Base-by-base conservation (phyloP, 2,329 filamentous ascomycete species). In the Arthrobotrys entomopaga region DNA sequence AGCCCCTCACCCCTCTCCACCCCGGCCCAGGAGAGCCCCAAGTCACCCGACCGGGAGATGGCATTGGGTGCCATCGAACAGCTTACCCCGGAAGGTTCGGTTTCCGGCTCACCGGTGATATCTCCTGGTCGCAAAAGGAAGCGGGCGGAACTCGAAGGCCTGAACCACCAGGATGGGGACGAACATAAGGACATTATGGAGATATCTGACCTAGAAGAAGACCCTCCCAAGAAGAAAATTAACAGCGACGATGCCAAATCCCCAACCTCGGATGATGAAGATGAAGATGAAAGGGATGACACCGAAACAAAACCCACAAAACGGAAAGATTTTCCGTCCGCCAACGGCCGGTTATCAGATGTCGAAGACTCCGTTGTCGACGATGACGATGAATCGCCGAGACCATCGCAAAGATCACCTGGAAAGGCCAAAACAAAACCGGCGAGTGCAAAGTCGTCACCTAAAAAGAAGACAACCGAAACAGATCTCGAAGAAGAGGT, bases 401-500 rank as follows among this genome's bases (percentile, higher is more conserved):
- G 53, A 20, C 59, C 70, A 20, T 34, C 65, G 15, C 58, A 66
- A 20, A 61, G 57, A 50, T 66, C 61, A 29, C 64, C 70, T 20
- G 64, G 38, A 15, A 75, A 75, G 57, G 34, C 8, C 46, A 75
- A 75, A 63, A 40, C 54, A 16, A 69, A 64, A 42, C 34, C 52
- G 46, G 48, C 50, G 43, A 64, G 70, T 81, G 74, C 74, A 16
- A 66, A 61, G 19, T 46, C 54, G 7, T 66, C 61, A 22, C 69
- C 69, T 29, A 73, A 66, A 42, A 73, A 73, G 40, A 73, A 73
- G 52, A 49, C 49, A 24, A 61, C 56, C 22, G 77, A 78, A 54
- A 84, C 86, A 64, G 84, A 84, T 22, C 82, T 83, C 34, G 77
- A 80, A 48, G 81, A 81, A 29, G 81, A 83, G 61, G 80, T 80